A percentile compares a stretch with the other conserved stretches of the same genome.
These are phyloP conservation scores for Talaromyces sp. DNA, from an alignment of 2,329 filamentous ascomycete genomes.

Conservation along the genomic window DNA sequence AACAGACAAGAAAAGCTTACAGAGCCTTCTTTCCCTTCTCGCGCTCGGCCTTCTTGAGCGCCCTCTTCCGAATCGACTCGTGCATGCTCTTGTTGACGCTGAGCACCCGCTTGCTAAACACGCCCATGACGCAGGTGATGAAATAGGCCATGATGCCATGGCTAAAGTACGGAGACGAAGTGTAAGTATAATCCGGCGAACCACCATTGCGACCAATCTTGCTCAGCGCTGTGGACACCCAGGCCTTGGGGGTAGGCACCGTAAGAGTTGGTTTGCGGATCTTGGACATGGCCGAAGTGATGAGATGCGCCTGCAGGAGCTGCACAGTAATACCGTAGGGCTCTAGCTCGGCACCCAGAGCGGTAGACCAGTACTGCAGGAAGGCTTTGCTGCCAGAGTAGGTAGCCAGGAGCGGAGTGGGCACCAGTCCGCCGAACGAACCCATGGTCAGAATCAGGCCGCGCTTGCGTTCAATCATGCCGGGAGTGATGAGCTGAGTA, in stretches of 20 bases:
- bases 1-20: constrained; percentile 9
- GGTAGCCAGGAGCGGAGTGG: constrained; percentile 85
- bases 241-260: constrained; percentile 74
- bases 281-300: constrained; percentile 97
- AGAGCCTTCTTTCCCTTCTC: constrained; percentile 56
- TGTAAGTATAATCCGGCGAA: constrained; percentile 72
- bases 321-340: constrained; percentile 81
- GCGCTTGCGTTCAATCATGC: constrained; percentile 75
- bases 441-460: constrained; percentile 96
- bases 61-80: constrained; percentile 71
- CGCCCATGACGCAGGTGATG: constrained; percentile 56
- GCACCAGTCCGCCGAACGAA: constrained; percentile 87
- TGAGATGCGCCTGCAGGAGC: constrained; percentile 83
- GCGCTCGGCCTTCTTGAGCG: constrained; percentile 75
- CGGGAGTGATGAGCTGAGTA: constrained; percentile 77
- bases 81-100: constrained; percentile 67
- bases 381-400: constrained; percentile 98
- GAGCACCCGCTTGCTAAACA: constrained; percentile 53
- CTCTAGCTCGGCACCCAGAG: constrained; percentile 76
- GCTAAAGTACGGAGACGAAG: constrained; percentile 88
- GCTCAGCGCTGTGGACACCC: constrained; percentile 70
- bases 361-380: constrained; percentile 89
- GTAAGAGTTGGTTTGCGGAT: constrained; percentile 70
- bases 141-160: constrained; percentile 86
- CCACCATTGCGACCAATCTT: constrained; percentile 76